A percentile compares a stretch with the other conserved stretches of the same genome.
These are phyloP conservation scores for Hymenoscyphus albidus DNA, from an alignment of 2,329 filamentous ascomycete species.

Conservation along the genomic window DNA sequence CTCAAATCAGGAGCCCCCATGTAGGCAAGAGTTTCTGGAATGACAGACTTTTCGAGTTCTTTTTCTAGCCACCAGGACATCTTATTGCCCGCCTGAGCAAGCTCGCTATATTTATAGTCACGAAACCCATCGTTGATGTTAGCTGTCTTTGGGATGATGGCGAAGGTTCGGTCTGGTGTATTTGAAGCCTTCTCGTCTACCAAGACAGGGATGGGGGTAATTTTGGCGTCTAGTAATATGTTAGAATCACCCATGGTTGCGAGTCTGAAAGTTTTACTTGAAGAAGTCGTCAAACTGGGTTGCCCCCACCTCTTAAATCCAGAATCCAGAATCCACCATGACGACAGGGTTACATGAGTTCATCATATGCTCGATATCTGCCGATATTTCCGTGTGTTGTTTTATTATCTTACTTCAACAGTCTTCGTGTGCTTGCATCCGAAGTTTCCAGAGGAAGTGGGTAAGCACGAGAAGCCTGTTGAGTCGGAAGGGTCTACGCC, in stretches of 20 bases:
- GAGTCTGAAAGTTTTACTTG: neutral
- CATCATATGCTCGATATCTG: neutral
- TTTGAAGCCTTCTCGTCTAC: neutral
- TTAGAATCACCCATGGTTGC: neutral
- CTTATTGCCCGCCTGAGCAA: constrained; percentile 6
- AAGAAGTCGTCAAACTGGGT: neutral
- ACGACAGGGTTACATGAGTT: neutral
- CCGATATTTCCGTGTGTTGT: neutral
- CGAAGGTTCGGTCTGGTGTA: constrained; percentile 1
- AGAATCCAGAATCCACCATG: neutral
- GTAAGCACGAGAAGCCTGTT: too few species aligned
- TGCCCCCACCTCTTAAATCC: neutral
- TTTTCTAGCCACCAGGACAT: constrained; percentile 7
- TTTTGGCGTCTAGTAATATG: neutral
- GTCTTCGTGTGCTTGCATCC: too few species aligned
- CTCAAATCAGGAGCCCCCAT: constrained; percentile 5
- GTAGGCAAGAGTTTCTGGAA: constrained; percentile 6
- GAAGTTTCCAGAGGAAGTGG: too few species aligned
- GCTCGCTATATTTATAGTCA: constrained; percentile 7
- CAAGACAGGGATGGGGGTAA: neutral
- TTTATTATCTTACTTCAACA: too few species aligned
- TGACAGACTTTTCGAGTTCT: neutral
- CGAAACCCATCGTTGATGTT: constrained; percentile 4
- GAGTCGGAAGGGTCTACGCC: too few species aligned
- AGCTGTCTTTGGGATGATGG: constrained; percentile 1